Evolutionary conservation across 352 stramenopile genomes (phyloP), one percentile per base, ranked within the genome.

Genomic region (Chrysophaeum taylorii): DNA sequence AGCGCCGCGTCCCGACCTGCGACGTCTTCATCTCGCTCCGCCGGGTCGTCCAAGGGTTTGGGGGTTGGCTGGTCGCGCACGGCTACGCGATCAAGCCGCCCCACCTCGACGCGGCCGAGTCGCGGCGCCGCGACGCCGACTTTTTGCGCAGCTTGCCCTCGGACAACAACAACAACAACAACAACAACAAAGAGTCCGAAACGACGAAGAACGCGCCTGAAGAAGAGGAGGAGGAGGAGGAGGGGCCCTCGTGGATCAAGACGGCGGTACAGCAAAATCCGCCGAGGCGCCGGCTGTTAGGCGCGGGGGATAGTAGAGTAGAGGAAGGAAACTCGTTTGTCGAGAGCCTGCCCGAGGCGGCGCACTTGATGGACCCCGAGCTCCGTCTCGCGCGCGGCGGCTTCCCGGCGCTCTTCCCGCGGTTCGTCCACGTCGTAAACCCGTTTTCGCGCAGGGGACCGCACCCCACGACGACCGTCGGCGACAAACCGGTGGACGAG

Each of bases 351-450:
- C 57, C 57, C 16, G 57, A 66, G 57, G 33, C 33, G 2, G 57
- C 2, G 2, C 5, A 42, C 33, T 5, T 66, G 33, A 66, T 66
- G 57, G 57, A 66, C 57, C 4, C 50, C 5, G 14, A 2, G 23
- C 2, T 27, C 2, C 9, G 16, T 2, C 15, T 29, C 16, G 12
- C 57, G 9, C 15, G 14, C 12, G 5, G 27, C 14, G 57, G 57
- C 33, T 33, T 36, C 12, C 57, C 57, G 12, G 57, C 31, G 33
- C 2, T 15, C 5, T 66, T 23, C 33, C 57, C 57, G 57, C 57
- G 57, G 14, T 66, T 66, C 35, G 57, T 66, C 12, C 57, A 66
- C 57, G 35, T 66, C 12, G n/a, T 45, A n/a, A 66, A 66, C 57
- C 57, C 57, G 12, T 66, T 48, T n/a, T 15, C n/a, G 33, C 57